Evolutionary conservation across 1,139 yeast species (phyloP).

Genomic region (Candida freyschussii): DNA sequence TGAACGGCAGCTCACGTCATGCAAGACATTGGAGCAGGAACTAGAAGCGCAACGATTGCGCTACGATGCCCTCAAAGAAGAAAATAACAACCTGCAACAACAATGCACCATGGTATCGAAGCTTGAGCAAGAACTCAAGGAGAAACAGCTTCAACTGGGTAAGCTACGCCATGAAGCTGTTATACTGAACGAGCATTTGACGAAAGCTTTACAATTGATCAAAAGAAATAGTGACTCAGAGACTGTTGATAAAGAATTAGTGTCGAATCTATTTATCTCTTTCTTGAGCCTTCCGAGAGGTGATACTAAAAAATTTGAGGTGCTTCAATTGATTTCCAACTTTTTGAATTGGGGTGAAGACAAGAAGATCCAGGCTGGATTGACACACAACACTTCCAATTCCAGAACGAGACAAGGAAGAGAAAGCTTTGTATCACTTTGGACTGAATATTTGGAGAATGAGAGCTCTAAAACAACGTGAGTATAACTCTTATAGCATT

Average conservation of each 20-base stretch:
- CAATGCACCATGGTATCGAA: slow-evolving; percentile 20
- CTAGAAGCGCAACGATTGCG: slow-evolving; percentile 14
- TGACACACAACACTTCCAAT: slow-evolving; percentile 39
- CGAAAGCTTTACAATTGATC: slow-evolving; percentile 80
- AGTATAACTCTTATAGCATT: too few relatives aligned
- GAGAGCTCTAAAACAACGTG: too few relatives aligned
- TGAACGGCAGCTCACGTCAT: slow-evolving; percentile 6
- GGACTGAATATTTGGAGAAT: slow-evolving; percentile 87
- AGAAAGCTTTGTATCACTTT: slow-evolving; percentile 76
- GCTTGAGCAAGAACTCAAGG: slow-evolving; percentile 54
- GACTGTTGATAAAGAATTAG: slow-evolving; percentile 79
- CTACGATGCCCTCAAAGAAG: slow-evolving; percentile 19
- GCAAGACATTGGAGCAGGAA: slow-evolving; percentile 9
- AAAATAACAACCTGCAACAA: slow-evolving; percentile 12
- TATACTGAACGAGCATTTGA: slow-evolving; percentile 88
- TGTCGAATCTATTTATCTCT: slow-evolving; percentile 79
- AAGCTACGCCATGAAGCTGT: slow-evolving; percentile 94
- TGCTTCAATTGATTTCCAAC: slow-evolving; percentile 75
- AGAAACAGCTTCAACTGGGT: slow-evolving; percentile 76
- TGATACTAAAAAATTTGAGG: slow-evolving; percentile 91
- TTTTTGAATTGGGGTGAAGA: slow-evolving; percentile 86
- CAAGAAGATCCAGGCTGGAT: slow-evolving; percentile 78
- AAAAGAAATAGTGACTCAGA: slow-evolving; percentile 71
- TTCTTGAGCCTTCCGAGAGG: slow-evolving; percentile 87
- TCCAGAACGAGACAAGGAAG: slow-evolving; percentile 31